phyloP scores from a whole-genome alignment of 352 stramenopile species.

The Phytophthora hibernalis region DNA sequence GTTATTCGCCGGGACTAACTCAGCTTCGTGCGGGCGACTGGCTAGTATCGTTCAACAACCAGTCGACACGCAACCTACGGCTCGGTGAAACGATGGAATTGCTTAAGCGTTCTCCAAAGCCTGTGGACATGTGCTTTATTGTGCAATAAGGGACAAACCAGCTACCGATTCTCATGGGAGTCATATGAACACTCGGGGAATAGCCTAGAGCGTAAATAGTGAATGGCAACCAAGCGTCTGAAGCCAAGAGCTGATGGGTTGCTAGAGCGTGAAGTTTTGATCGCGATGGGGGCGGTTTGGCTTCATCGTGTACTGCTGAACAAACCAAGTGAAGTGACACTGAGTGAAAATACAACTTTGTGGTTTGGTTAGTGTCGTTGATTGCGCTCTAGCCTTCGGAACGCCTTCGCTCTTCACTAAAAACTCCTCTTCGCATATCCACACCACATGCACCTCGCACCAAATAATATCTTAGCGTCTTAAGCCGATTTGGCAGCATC shows the following conservation, averaged over 20 bases:
- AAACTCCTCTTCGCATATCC: not conserved
- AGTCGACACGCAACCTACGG: constrained; percentile 62
- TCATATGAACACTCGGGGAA: constrained; percentile 26
- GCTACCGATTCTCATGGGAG: constrained; percentile 3
- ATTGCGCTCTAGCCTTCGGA: constrained; percentile 22
- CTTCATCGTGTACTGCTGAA: constrained; percentile 10
- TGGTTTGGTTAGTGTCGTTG: constrained; percentile 11
- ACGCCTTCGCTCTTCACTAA: not conserved
- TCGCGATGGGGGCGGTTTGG: constrained; percentile 10
- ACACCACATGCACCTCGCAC: not conserved
- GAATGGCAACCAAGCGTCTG: constrained; percentile 28
- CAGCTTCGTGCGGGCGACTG: constrained; percentile 76
- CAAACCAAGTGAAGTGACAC: constrained; percentile 32
- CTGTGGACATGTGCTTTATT: constrained; percentile 82
- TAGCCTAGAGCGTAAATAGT: constrained; percentile 38
- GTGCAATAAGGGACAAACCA: constrained; percentile 53
- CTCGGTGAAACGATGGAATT: constrained; percentile 85
- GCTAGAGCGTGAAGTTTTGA: constrained; percentile 9
- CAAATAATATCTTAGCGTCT: constrained; percentile 7
- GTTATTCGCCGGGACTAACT: constrained; percentile 67
- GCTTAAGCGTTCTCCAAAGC: constrained; percentile 78
- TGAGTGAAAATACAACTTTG: constrained; percentile 23
- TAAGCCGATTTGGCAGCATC: constrained; percentile 16
- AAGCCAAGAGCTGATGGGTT: constrained; percentile 10
- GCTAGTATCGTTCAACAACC: constrained; percentile 81